phyloP scores from a whole-genome alignment of 139 green algal species.

The Chlamydomonas urium region DNA sequence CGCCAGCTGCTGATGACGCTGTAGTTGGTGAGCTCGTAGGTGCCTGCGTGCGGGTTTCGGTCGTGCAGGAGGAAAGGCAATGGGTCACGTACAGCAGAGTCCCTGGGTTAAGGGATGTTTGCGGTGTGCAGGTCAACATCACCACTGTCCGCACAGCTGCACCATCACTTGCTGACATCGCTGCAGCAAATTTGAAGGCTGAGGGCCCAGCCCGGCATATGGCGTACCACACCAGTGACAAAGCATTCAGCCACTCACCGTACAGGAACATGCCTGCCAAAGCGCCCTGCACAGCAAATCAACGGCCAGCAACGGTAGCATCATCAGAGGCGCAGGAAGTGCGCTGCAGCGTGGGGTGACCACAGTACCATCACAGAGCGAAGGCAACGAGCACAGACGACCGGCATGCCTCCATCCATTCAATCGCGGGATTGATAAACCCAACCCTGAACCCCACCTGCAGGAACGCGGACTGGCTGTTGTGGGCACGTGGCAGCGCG shows the following conservation, averaged over 20 bases:
- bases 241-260: no score
- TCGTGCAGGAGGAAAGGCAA: slow-evolving; percentile 7
- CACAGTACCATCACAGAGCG: background rate
- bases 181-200: background rate
- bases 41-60: no score
- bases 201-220: background rate
- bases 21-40: slow-evolving; percentile 17
- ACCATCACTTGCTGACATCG: background rate
- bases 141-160: background rate
- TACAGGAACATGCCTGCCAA: background rate
- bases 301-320: background rate
- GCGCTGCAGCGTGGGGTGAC: background rate
- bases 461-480: background rate
- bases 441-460: no score
- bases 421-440: no score
- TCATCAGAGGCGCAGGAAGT: background rate
- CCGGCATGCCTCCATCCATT: background rate
- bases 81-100: background rate
- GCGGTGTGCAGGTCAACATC: background rate
- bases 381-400: background rate
- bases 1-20: slow-evolving; percentile 4
- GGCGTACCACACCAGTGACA: background rate
- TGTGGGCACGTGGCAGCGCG: background rate
- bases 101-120: background rate
- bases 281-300: background rate